Base-by-base conservation (phyloP, 352 stramenopile genomes). In the Aphanomyces euteiches region DNA sequence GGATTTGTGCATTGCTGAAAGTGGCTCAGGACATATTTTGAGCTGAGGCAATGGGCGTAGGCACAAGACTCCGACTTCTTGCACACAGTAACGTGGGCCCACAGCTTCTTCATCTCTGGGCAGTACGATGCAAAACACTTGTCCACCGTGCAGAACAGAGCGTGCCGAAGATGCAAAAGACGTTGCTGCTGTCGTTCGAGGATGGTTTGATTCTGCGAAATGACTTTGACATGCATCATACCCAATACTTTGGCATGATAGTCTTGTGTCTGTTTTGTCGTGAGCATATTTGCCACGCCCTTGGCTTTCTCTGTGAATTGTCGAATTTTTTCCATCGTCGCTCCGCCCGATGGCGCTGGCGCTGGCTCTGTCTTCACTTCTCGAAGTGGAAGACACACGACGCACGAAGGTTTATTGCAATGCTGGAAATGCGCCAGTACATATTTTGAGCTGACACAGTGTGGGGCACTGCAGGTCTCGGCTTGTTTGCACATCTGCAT, bases 371-470 rank as follows among this genome's bases (percentile, higher is more conserved):
- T 38, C 54, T 61, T 70, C n/a, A 61, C n/a, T 6, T 53, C 45
- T 40, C 89, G 73, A 1, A 98, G 90, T 19, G 92, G 92, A 7
- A 85, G 85, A 77, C 92, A 98, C 0, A 97, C 90, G 12, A 86
- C 81, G 75, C 92, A 98, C 34, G 84, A 74, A 3, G 82, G 78
- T 66, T 97, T 89, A 61, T 96, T 96, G 74, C 92, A 98, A 8
- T 90, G 80, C 75, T 96, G 90, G 74, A 97, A 98, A 78, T 98
- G 92, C 74, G 86, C 94, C 19, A 98, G 73, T 21, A 98, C 89
- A 74, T 96, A 85, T 5, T 91, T 80, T 17, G 89, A 96, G 57
- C 80, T 93, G 8, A 97, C 86, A 77, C 92, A 98, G 74, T 98
- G 92, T 2, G 90, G 85, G n/a, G 93, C 84, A 53, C 90, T 63